Conservation (phyloP, 108 stramenopile genomes). For the Stephanodiscus minutulus region DNA sequence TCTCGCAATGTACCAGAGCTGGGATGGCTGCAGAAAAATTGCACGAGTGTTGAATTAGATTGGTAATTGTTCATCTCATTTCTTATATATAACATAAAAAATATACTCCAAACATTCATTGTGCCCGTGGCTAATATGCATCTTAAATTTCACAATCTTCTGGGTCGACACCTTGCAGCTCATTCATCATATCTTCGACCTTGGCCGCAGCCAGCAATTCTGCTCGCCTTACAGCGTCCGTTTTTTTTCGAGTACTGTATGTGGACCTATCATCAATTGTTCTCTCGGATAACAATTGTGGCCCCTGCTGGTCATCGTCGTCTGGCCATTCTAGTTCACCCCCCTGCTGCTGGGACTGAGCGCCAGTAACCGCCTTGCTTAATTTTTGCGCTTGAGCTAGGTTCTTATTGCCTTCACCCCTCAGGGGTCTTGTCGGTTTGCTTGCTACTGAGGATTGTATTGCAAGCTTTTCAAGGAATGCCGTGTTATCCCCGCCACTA, state of each 20-base stretch:
- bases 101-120: too few species aligned
- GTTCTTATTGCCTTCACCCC: conserved; percentile 15
- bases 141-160: conserved; percentile 47
- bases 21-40: too few species aligned
- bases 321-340: conserved; percentile 40
- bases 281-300: conserved; percentile 19
- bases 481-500: conserved; percentile 64
- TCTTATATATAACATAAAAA: too few species aligned
- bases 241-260: conserved; percentile 15
- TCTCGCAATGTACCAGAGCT: too few species aligned
- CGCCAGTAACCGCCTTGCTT: conserved; percentile 1
- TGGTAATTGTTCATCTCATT: too few species aligned
- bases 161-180: conserved; percentile 32
- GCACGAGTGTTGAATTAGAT: too few species aligned
- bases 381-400: not conserved
- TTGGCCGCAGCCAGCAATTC: conserved; percentile 65
- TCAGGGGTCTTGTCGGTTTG: conserved; percentile 26
- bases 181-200: conserved; percentile 77
- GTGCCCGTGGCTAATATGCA: conserved; percentile 2
- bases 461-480: conserved; percentile 71
- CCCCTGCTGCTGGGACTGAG: conserved; percentile 5
- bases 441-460: conserved; percentile 65
- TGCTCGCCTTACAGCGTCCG: conserved; percentile 50
- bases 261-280: conserved; percentile 19
- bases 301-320: conserved; percentile 19